Evolutionary conservation across 495 filamentous ascomycete species (phyloP).

Genomic region (Aspergillus sparsus): DNA sequence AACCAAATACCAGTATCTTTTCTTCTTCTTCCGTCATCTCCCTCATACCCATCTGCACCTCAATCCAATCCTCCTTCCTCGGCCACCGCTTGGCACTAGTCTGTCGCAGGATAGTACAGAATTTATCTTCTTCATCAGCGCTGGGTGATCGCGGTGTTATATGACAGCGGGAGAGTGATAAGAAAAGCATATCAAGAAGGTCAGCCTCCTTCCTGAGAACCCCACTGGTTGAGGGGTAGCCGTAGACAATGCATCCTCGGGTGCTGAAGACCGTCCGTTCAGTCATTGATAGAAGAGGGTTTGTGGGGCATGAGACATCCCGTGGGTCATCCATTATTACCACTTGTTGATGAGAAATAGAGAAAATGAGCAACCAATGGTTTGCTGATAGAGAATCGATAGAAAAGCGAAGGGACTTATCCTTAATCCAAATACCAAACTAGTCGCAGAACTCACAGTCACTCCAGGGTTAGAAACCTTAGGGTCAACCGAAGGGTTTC

Average conservation of each 20-base stretch:
- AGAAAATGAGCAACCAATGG: conserved; percentile 8
- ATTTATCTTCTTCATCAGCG: conserved; percentile 10
- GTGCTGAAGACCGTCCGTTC: conserved; percentile 8
- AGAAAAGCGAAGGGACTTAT: conserved; percentile 6
- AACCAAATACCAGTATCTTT: conserved; percentile 5
- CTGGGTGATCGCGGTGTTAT: conserved; percentile 4
- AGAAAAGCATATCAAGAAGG: conserved; percentile 9
- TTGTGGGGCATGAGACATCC: neutral
- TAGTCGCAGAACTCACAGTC: too few relatives aligned
- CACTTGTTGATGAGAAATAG: conserved; percentile 22
- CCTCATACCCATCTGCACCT: neutral
- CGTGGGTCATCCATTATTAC: conserved; percentile 13
- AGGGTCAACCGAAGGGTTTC: too few relatives aligned
- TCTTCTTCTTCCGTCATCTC: conserved; percentile 6
- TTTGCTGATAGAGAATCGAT: conserved; percentile 14
- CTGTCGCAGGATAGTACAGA: conserved; percentile 12
- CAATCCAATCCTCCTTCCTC: conserved; percentile 6
- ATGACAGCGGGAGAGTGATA: conserved; percentile 8
- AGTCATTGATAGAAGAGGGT: neutral
- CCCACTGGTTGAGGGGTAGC: conserved; percentile 19
- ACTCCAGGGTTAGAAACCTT: too few relatives aligned
- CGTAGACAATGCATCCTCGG: conserved; percentile 20
- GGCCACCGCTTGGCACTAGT: conserved; percentile 9
- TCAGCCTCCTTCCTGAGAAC: conserved; percentile 8
- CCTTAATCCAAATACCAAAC: too few relatives aligned